Evolutionary conservation across 73 alveolate genomes (phyloP).

Genomic region (Paramecium pentaurelia): DNA sequence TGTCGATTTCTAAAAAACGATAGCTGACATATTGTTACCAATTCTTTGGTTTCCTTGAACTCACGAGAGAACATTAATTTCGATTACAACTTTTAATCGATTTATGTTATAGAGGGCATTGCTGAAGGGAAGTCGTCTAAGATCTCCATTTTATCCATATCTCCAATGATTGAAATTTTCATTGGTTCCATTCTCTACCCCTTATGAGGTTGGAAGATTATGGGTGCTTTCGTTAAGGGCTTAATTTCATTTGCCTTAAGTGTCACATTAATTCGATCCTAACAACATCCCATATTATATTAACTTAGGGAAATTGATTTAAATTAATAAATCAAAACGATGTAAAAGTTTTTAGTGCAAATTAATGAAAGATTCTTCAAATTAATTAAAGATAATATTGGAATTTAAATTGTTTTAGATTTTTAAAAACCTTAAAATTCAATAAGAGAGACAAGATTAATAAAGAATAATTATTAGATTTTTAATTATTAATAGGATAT

Average conservation of each 20-base stretch:
- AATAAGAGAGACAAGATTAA: neutral
- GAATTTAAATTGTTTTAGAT: neutral
- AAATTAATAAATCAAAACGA: neutral
- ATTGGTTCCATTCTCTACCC: neutral
- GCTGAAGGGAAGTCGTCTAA: neutral
- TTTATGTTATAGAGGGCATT: neutral
- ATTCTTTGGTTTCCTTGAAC: neutral
- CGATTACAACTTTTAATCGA: neutral
- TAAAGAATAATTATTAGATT: neutral
- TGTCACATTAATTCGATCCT: neutral
- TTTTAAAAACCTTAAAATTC: neutral
- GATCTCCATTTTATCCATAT: neutral
- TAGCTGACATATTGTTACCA: neutral
- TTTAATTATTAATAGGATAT: neutral
- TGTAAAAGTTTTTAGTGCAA: neutral
- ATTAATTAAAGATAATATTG: neutral
- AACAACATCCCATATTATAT: neutral
- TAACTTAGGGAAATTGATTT: neutral
- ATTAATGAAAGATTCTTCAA: neutral
- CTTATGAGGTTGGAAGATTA: neutral
- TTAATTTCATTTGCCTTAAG: neutral
- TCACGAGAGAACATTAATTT: neutral
- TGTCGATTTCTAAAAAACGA: neutral
- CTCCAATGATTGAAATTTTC: neutral
- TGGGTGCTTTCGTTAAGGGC: neutral